phyloP scores from a whole-genome alignment of 2,329 filamentous ascomycete species.

The Xylariaceae sp. region DNA sequence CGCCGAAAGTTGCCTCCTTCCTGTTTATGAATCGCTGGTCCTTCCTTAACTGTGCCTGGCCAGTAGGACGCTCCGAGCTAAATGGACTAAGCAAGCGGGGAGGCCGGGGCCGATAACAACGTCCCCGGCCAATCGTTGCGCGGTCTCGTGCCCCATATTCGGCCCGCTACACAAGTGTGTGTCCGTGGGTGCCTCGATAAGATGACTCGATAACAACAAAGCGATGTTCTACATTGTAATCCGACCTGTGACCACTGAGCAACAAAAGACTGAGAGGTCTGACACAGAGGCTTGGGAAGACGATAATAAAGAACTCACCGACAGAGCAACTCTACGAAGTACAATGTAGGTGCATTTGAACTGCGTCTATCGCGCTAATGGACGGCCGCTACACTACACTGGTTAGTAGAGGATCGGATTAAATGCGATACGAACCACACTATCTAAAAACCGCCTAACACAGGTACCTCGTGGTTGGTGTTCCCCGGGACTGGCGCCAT shows the following conservation, averaged over 20 bases:
- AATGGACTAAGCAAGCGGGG: slow-evolving; percentile 7
- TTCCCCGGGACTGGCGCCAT: too few species aligned
- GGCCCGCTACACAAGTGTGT: slow-evolving; percentile 22
- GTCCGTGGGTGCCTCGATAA: too few species aligned
- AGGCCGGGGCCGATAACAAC: slow-evolving; percentile 16
- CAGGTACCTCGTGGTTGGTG: too few species aligned
- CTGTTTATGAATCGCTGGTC: neutral
- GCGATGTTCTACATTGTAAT: neutral
- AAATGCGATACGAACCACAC: neutral
- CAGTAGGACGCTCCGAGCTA: slow-evolving; percentile 18
- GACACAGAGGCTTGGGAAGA: too few species aligned
- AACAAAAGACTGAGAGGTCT: too few species aligned
- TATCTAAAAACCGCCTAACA: neutral
- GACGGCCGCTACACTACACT: neutral
- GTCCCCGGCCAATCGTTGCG: slow-evolving; percentile 22
- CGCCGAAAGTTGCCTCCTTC: neutral
- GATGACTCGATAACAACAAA: neutral
- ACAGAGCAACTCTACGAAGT: too few species aligned
- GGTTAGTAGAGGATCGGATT: neutral
- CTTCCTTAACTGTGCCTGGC: slow-evolving; percentile 13
- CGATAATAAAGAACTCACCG: too few species aligned
- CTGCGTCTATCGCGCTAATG: neutral
- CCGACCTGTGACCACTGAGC: neutral
- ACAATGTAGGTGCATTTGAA: neutral
- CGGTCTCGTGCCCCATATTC: slow-evolving; percentile 22